Conservation (phyloP, 768 basidiomycete genomes). For the Psilocybe cubensis region DNA sequence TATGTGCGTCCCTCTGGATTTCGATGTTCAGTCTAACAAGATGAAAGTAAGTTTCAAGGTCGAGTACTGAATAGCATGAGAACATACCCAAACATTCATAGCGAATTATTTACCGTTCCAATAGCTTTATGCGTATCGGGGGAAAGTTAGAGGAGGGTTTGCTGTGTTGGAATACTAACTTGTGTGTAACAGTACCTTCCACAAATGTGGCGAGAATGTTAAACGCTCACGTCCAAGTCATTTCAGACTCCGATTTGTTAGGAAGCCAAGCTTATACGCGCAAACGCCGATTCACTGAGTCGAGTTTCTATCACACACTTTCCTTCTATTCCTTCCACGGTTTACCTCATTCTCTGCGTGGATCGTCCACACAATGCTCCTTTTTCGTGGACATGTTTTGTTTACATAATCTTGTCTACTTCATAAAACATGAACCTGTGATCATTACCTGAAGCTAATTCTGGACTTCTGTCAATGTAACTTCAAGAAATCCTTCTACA, state of each 20-base stretch:
- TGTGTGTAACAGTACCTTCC: neutral
- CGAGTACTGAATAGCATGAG: neutral
- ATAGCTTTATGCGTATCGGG: neutral
- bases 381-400: neutral
- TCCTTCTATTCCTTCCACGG: neutral
- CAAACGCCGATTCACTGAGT: neutral
- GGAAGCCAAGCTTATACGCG: neutral
- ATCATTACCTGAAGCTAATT: neutral
- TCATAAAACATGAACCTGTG: no score
- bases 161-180: no score
- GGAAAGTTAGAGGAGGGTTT: neutral
- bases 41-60: neutral
- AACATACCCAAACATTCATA: slow-evolving; percentile 41
- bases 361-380: no score
- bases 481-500: neutral
- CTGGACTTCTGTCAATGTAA: neutral
- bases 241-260: slow-evolving; percentile 19
- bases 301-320: neutral
- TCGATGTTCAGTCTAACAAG: slow-evolving; percentile 81
- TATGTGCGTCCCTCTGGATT: slow-evolving; percentile 98
- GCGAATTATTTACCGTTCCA: slow-evolving; percentile 2
- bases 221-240: slow-evolving; percentile 7
- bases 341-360: no score
- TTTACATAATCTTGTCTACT: neutral
- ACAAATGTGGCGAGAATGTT: slow-evolving; percentile 1